Evolutionary conservation across 1,284 basidiomycete genomes (phyloP), one percentile per base, ranked within the genome.

Genomic region (Ustilago crameri): DNA sequence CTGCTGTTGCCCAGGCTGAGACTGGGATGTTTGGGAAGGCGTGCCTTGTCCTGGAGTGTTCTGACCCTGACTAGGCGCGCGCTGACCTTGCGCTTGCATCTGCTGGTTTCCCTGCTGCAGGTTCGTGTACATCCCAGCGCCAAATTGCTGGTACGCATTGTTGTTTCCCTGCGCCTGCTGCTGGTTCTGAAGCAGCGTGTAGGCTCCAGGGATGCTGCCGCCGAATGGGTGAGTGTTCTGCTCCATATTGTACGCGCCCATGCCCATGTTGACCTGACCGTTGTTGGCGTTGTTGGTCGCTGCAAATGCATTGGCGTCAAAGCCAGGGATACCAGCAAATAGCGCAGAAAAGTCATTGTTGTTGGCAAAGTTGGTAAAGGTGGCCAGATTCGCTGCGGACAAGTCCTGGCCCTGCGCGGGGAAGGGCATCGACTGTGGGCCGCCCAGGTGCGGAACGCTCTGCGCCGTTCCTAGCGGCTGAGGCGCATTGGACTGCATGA

Each of bases 391-490:
- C 40, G 60, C 52, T 5, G 41, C 44, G 0, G 57, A 51, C 32
- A 58, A 34, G 10, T 64, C 51, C 5, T 63, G 61, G 3, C 40
- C 53, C 27, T 59, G 55, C 9, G 75, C 64, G 2, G 75, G 75
- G 55, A 77, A 77, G 12, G 75, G 75, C 75, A 77, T 77, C 20
- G 68, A 72, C 48, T 77, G 75, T 30, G 75, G 75, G 8, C 75
- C 75, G 30, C 75, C 75, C 5, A 77, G 69, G 46, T 77, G 75
- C 12, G 75, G 67, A 22, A 74, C 57, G 35, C 64, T 69, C 48
- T 74, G 72, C 8, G 66, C 56, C 1, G 63, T 57, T 18, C 75
- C 75, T 2, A 77, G 46, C 5, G 68, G 68, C 47, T 75, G 72
- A 20, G 72, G 65, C 30, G 60, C 56, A 18, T 60, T 63, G 52